Base-by-base conservation (phyloP, 2,329 filamentous ascomycete genomes). In the Lasiodiplodia gonubiensis region DNA sequence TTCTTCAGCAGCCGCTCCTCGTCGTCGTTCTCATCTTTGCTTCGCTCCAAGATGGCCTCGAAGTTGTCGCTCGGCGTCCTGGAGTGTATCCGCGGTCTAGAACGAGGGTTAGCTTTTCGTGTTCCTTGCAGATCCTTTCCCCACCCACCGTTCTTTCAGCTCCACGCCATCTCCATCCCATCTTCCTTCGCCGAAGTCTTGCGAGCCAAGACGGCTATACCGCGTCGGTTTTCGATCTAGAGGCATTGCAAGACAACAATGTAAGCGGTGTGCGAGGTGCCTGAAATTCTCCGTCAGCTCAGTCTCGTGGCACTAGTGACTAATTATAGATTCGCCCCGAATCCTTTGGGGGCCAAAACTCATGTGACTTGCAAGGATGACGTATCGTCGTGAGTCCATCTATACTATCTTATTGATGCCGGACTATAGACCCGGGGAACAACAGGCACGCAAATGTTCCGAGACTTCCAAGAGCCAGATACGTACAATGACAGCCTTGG, bases 181-280 rank as follows among this genome's bases (percentile, higher is more conserved):
- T 5, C 42, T 46, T 23, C 49, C 21, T 16, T 27, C 6, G 21
- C 49, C 8, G 23, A 16, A 27, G 10, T 52, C 49, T 14, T 52
- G 49, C 21, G 49, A 52, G 21, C 49, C 49, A 6, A 52, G 49
- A 27, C 49, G 49, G 49, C 49, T 52, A 23, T 52, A 52, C 49
- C 49, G 49, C 49, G 49, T 52, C 10, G 49, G 49, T 16, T 52
- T 52, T 23, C 49, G 10, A 23, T 52, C 23, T 4, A 52, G 4
- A 25, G 49, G 49, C 49, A 52, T 52, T 2, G 23, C 48, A 52
- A 11, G 14, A 16, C 14, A 23, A 16, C 48, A 3, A 27, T 14
- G 49, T 52, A 52, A 27, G 49, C 49, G 14, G n/a, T 46, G 42
- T 46, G 42, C 42, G 42, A 46, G 18, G 2, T 21, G 18, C 3